Evolutionary conservation across 75 land plant species (phyloP), one percentile per base, ranked within the genome.

Genomic region (Adiantum capillusveneris): DNA sequence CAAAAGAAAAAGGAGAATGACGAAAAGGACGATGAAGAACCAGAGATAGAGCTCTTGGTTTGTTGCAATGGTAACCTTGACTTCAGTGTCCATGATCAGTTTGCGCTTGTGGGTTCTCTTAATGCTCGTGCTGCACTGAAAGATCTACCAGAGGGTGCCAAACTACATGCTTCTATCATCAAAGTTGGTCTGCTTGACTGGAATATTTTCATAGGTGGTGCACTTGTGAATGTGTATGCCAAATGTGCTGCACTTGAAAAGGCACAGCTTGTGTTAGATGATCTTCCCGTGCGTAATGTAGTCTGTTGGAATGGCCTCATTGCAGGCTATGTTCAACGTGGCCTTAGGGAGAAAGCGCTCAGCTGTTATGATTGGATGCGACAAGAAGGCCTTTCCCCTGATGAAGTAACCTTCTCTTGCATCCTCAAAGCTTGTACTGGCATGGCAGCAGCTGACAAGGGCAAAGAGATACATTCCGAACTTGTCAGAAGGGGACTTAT

Each of bases 271-370:
- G 64, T 79, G 45, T 75, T 79, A 37, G 75, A 66, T 31, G 56
- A 63, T 63, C 66, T 75, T 62, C 6, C 31, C 31, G 44, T 58
- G 46, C 52, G 54, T 42, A 70, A 80, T 61, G 30, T 68, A 42
- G 75, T 75, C 14, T 61, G 60, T 20, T 82, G 79, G 79, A 79
- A 71, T 59, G 72, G 72, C 11, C 58, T 79, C 72, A 56, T 78
- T 29, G 44, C 27, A 24, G 76, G 73, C 18, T 81, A 56, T 63
- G 66, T 64, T 6, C 63, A 53, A 16, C 36, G 41, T 58, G 25
- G 31, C 0, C 2, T 19, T 18, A 43, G 45, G 31, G 67, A 64
- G 21, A 66, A 67, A 45, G 79, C 68, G 13, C 19, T 70, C 16
- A 31, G 9, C 5, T 27, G 62, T 31, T 57, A 37, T 51, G 3